phyloP scores from a whole-genome alignment of 2,329 filamentous ascomycete genomes.

The Tolypocladium amazonense region DNA sequence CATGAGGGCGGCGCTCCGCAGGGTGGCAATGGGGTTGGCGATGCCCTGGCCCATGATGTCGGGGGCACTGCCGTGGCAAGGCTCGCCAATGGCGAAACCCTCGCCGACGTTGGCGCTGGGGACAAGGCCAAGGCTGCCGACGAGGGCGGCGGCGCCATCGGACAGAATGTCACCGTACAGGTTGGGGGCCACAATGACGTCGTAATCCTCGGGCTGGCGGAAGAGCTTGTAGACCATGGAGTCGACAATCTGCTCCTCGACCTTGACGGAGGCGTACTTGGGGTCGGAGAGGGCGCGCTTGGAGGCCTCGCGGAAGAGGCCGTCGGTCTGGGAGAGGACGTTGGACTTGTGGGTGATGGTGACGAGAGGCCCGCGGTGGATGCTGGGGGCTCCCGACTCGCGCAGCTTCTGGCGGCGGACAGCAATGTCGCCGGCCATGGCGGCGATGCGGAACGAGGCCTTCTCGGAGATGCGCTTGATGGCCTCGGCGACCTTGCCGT shows the following conservation, averaged over 20 bases:
- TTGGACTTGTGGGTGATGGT: conserved; percentile 99
- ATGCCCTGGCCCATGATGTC: conserved; percentile 91
- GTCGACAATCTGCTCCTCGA: conserved; percentile 98
- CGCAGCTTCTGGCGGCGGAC: conserved; percentile 75
- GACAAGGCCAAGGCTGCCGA: conserved; percentile 84
- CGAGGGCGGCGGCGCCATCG: conserved; percentile 87
- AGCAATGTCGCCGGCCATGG: conserved; percentile 92
- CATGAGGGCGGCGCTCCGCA: conserved; percentile 88
- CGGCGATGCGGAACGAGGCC: conserved; percentile 75
- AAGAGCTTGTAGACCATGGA: conserved; percentile 99
- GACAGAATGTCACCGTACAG: conserved; percentile 96
- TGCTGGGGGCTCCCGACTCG: conserved; percentile 41
- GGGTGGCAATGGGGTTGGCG: conserved; percentile 91
- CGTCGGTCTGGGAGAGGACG: conserved; percentile 91
- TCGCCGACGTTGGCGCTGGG: conserved; percentile 93
- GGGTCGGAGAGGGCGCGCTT: conserved; percentile 58
- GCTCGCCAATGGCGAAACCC: conserved; percentile 91
- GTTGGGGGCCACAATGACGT: conserved; percentile 96
- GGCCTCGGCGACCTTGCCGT: conserved; percentile 85
- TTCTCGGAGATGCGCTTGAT: conserved; percentile 93
- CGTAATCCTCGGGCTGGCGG: conserved; percentile 88
- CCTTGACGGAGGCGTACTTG: conserved; percentile 51
- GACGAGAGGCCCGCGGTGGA: conserved; percentile 63
- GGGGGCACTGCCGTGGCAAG: conserved; percentile 90
- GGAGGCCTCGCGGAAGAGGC: conserved; percentile 78